phyloP scores from a whole-genome alignment of 305 asterid species.

The Fraxinus paxiana region DNA sequence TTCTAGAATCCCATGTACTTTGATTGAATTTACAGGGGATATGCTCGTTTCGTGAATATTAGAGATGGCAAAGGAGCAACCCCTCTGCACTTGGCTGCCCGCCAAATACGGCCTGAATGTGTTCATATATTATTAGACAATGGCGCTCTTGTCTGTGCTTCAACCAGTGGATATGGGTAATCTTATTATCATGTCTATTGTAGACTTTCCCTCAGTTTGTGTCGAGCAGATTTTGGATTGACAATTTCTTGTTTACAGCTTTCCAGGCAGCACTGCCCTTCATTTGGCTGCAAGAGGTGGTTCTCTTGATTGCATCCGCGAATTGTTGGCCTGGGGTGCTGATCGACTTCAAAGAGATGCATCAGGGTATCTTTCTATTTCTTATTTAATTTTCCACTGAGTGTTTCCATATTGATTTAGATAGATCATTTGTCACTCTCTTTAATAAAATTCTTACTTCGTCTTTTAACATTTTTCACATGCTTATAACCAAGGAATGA shows the following conservation, averaged over 20 bases:
- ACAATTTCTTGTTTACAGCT: conserved; percentile 34
- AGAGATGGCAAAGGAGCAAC: conserved; percentile 97
- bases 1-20: neutral
- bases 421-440: neutral
- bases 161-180: conserved; percentile 82
- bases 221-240: conserved; percentile 11
- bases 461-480: neutral
- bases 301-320: conserved; percentile 80
- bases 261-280: conserved; percentile 86
- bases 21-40: conserved; percentile 59
- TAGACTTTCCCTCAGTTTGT: neutral
- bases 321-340: conserved; percentile 88
- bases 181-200: neutral
- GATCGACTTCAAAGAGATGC: conserved; percentile 80
- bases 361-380: conserved; percentile 56
- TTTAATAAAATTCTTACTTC: neutral
- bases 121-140: conserved; percentile 67
- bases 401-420: neutral
- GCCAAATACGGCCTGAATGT: conserved; percentile 73
- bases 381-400: neutral
- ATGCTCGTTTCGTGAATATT: conserved; percentile 82
- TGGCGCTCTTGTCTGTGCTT: conserved; percentile 89
- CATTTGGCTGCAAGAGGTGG: conserved; percentile 97
- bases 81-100: conserved; percentile 89
- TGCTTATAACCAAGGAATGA: neutral